Conservation (phyloP, 805 yeast species). For the Candida yuanshanica region DNA sequence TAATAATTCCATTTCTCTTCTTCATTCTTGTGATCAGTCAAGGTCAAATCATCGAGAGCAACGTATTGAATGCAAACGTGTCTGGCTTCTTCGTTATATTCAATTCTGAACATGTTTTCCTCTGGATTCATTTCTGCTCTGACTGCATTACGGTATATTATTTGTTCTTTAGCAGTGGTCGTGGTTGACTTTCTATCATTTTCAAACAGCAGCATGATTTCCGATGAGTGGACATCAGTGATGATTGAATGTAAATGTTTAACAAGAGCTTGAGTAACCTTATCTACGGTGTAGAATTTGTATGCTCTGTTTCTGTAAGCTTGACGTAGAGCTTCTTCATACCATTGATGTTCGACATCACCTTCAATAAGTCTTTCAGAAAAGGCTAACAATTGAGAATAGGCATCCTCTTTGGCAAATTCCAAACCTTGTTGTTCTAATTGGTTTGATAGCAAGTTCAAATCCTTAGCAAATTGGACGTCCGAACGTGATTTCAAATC, state of each 20-base stretch:
- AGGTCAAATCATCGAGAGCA: slow-evolving; percentile 82
- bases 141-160: slow-evolving; percentile 82
- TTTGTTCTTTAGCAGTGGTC: slow-evolving; percentile 82
- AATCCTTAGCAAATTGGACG: slow-evolving; percentile 79
- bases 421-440: slow-evolving; percentile 75
- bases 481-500: slow-evolving; percentile 61
- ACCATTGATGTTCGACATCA: slow-evolving; percentile 88
- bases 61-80: slow-evolving; percentile 72
- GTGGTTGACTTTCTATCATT: slow-evolving; percentile 58
- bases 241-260: slow-evolving; percentile 86
- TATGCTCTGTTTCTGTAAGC: slow-evolving; percentile 92
- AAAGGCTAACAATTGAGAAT: slow-evolving; percentile 69
- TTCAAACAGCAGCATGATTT: slow-evolving; percentile 76
- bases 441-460: slow-evolving; percentile 75
- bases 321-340: slow-evolving; percentile 92
- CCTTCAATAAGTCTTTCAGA: slow-evolving; percentile 80
- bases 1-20: slow-evolving; percentile 92
- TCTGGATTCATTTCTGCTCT: slow-evolving; percentile 76
- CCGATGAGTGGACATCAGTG: slow-evolving; percentile 74
- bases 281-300: slow-evolving; percentile 88
- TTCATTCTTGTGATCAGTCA: slow-evolving; percentile 59
- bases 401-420: slow-evolving; percentile 64
- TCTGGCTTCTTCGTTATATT: slow-evolving; percentile 49
- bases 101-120: slow-evolving; percentile 89
- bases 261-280: slow-evolving; percentile 74